phyloP scores from a whole-genome alignment of 169 alveolate species.

The Eimeria falciformis region DNA sequence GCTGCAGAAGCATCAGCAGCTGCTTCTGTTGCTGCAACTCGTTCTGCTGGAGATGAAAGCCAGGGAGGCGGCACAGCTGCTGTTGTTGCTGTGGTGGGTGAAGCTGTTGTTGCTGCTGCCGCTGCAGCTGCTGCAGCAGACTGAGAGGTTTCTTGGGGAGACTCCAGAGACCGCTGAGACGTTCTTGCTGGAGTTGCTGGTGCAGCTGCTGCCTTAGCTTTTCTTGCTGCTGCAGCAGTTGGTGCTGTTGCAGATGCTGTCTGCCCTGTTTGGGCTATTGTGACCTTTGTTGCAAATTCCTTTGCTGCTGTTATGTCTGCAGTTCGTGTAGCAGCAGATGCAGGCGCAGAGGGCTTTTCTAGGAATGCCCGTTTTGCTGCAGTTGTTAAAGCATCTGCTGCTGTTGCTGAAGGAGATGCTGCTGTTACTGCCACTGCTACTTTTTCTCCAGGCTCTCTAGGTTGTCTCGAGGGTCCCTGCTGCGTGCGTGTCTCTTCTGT shows the following conservation, averaged over 20 bases:
- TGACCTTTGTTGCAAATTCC: not conserved
- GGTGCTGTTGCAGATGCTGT: slow-evolving; percentile 20
- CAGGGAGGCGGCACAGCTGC: not conserved
- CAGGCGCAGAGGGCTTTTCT: not conserved
- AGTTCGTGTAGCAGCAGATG: not conserved
- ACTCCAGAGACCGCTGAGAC: too few relatives aligned
- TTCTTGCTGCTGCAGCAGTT: slow-evolving; percentile 8
- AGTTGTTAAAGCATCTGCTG: not conserved
- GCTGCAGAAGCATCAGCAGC: not conserved
- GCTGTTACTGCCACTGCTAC: slow-evolving; percentile 15
- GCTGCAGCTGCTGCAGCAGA: not conserved
- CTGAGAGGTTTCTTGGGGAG: too few relatives aligned
- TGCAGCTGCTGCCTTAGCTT: slow-evolving; percentile 3
- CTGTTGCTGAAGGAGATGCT: not conserved
- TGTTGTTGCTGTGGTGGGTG: slow-evolving; percentile 16
- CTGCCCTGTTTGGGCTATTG: not conserved
- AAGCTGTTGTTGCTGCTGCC: not conserved
- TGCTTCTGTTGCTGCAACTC: not conserved
- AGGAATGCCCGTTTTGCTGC: not conserved
- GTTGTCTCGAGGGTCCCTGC: too few relatives aligned
- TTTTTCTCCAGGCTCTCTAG: too few relatives aligned
- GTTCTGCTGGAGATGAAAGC: not conserved
- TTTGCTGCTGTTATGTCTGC: not conserved
- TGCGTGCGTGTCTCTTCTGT: too few relatives aligned
- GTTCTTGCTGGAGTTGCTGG: not conserved